phyloP scores from a whole-genome alignment of 495 filamentous ascomycete species.

The Talaromyces borbonicus region DNA sequence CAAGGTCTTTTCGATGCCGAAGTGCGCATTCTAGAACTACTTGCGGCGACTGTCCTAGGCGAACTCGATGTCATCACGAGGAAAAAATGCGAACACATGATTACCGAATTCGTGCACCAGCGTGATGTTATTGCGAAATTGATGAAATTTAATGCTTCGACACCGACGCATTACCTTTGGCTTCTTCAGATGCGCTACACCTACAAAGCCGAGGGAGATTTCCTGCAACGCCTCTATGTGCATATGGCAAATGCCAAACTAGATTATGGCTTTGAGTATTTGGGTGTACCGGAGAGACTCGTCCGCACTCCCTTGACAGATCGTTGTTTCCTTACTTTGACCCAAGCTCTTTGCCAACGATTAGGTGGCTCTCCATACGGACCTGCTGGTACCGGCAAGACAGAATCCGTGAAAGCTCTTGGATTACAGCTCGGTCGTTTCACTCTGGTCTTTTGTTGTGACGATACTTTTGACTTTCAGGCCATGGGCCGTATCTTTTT shows the following conservation, averaged over 20 bases:
- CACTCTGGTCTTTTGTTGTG: conserved; percentile 96
- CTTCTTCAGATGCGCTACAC: conserved; percentile 97
- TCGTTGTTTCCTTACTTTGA: conserved; percentile 94
- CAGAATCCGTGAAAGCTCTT: conserved; percentile 95
- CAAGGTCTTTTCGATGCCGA: conserved; percentile 60
- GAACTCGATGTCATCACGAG: conserved; percentile 78
- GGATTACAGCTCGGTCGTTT: conserved; percentile 95
- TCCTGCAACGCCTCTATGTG: conserved; percentile 73
- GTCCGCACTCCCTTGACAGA: conserved; percentile 95
- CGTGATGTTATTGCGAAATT: conserved; percentile 83
- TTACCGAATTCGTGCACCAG: conserved; percentile 97
- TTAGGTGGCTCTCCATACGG: conserved; percentile 96
- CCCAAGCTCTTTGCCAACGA: conserved; percentile 87
- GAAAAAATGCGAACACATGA: conserved; percentile 97
- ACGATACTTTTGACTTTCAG: conserved; percentile 99
- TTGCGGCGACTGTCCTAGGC: conserved; percentile 81
- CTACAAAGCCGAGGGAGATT: conserved; percentile 71
- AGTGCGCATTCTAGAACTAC: conserved; percentile 67
- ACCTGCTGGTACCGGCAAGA: conserved; percentile 98
- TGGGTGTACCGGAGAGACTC: conserved; percentile 89
- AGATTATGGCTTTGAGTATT: conserved; percentile 94
- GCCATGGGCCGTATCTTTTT: conserved; percentile 99
- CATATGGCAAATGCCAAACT: conserved; percentile 96
- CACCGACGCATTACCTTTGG: conserved; percentile 84
- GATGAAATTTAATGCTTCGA: conserved; percentile 59